These are phyloP conservation scores for Curvularia verruculosa DNA, from an alignment of 2,329 filamentous ascomycete species.

Conservation along the genomic window DNA sequence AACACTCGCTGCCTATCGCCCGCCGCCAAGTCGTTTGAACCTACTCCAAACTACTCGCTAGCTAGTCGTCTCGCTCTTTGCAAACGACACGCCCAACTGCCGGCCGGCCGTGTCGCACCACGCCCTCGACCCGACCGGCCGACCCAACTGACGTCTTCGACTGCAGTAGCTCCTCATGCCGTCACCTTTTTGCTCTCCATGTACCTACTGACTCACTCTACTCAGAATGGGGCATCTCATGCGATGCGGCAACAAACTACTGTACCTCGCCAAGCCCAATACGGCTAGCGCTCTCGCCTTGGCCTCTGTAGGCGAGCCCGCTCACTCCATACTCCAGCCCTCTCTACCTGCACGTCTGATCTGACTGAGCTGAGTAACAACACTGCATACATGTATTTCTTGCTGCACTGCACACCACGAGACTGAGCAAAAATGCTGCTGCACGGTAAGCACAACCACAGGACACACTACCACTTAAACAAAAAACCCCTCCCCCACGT, in stretches of 20 bases:
- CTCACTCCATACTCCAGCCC: too few species aligned
- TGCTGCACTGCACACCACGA: neutral
- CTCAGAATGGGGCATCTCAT: neutral
- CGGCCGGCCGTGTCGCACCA: neutral
- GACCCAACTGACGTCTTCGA: neutral
- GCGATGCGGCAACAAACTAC: conserved; percentile 9
- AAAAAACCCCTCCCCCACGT: neutral
- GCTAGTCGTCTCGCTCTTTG: neutral
- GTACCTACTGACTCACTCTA: neutral
- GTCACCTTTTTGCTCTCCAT: neutral
- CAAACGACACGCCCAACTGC: neutral
- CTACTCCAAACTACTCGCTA: neutral
- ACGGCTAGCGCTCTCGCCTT: too few species aligned
- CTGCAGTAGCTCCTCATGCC: neutral
- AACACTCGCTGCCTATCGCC: neutral
- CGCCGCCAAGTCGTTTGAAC: neutral
- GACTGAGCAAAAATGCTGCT: neutral
- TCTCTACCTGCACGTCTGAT: conserved; percentile 16
- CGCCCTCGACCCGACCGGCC: neutral
- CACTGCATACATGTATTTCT: neutral
- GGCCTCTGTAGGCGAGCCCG: too few species aligned
- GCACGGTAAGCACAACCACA: conserved; percentile 9
- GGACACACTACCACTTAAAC: conserved; percentile 1
- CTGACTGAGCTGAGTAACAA: conserved; percentile 27
- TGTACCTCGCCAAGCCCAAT: conserved; percentile 12